These are phyloP conservation scores for Ciborinia camelliae DNA, from an alignment of 2,329 filamentous ascomycete species.

Conservation along the genomic window DNA sequence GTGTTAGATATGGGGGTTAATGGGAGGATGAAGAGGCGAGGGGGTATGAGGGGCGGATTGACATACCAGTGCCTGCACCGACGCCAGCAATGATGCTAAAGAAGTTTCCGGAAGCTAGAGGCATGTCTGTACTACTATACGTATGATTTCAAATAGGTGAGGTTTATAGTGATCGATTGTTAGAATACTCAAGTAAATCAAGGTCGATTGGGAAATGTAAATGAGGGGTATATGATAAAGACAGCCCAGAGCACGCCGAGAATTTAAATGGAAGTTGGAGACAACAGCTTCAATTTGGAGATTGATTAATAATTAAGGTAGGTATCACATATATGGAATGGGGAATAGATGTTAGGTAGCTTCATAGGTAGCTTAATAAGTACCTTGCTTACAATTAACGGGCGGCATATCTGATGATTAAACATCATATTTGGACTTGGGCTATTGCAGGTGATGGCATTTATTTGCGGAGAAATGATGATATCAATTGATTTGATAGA, in stretches of 20 bases:
- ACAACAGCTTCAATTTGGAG: neutral
- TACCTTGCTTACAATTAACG: neutral
- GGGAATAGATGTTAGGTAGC: no score
- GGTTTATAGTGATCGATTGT: neutral
- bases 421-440: neutral
- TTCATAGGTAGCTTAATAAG: no score
- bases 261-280: neutral
- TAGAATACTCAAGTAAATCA: neutral
- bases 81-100: slow-evolving; percentile 70
- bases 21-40: neutral
- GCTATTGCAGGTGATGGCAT: neutral
- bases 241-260: neutral
- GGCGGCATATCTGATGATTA: neutral
- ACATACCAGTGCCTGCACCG: slow-evolving; percentile 60
- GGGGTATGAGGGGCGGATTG: neutral
- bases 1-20: neutral
- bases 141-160: neutral
- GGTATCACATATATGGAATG: no score
- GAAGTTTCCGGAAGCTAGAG: slow-evolving; percentile 43
- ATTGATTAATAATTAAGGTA: slow-evolving; percentile 26
- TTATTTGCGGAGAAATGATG: slow-evolving; percentile 13
- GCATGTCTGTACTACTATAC: neutral
- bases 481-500: slow-evolving; percentile 1
- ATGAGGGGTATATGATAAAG: neutral
- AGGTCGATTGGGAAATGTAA: neutral